Percentiles rank a stretch among this genome's conserved stretches.
These are phyloP conservation scores for Aspergillus japonicus DNA, from an alignment of 2,329 filamentous ascomycete species.

Conservation along the genomic window DNA sequence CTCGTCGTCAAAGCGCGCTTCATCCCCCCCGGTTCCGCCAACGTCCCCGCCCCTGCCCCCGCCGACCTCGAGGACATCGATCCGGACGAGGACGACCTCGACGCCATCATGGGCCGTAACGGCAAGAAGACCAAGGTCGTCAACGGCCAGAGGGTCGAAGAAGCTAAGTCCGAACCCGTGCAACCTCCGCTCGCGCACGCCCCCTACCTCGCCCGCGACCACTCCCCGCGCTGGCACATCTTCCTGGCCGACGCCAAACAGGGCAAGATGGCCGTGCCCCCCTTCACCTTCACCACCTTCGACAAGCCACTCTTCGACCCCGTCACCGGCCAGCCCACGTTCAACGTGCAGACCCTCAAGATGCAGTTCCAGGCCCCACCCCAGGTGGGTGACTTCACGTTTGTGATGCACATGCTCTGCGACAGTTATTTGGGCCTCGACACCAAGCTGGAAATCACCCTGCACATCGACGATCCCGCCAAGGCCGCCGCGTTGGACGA, in stretches of 20 bases:
- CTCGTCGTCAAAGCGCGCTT: slow-evolving; percentile 94
- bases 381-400: slow-evolving; percentile 88
- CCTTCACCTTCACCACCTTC: slow-evolving; percentile 91
- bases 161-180: slow-evolving; percentile 59
- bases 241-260: slow-evolving; percentile 94
- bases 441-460: slow-evolving; percentile 82
- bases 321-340: slow-evolving; percentile 75
- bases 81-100: slow-evolving; percentile 86
- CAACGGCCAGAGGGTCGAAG: slow-evolving; percentile 51
- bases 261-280: slow-evolving; percentile 92
- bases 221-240: slow-evolving; percentile 87
- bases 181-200: slow-evolving; percentile 85
- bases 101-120: slow-evolving; percentile 75
- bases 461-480: slow-evolving; percentile 83
- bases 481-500: slow-evolving; percentile 77
- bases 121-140: slow-evolving; percentile 65
- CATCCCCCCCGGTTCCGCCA: slow-evolving; percentile 77
- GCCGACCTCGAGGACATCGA: slow-evolving; percentile 87
- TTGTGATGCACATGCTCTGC: slow-evolving; percentile 89
- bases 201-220: slow-evolving; percentile 84
- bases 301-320: slow-evolving; percentile 83
- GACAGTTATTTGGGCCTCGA: slow-evolving; percentile 96
- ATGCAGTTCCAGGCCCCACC: slow-evolving; percentile 95
- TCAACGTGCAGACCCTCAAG: slow-evolving; percentile 92
- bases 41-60: slow-evolving; percentile 72